Evolutionary conservation across 176 grass and related monocot genomes (phyloP).

Genomic region (Tillandsia fasciculata): DNA sequence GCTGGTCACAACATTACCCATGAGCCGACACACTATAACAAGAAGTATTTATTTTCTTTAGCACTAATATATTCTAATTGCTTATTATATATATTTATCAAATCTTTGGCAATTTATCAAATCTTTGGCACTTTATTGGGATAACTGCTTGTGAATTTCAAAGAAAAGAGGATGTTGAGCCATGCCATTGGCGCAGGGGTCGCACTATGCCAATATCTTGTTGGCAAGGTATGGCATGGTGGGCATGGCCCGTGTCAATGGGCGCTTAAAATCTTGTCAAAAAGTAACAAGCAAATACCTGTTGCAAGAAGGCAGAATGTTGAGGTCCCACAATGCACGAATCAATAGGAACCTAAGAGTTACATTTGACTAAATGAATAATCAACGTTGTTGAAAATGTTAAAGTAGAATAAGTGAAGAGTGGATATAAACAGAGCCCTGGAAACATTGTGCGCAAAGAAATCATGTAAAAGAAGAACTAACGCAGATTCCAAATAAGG

Average conservation of each 20-base stretch:
- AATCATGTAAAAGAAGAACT: no score
- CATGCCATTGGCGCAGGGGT: no score
- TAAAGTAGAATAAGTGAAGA: background rate
- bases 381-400: background rate
- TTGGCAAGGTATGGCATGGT: no score
- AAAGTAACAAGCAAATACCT: constrained; percentile 32
- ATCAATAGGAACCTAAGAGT: constrained; percentile 79
- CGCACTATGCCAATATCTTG: no score
- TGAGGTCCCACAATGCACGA: constrained; percentile 79
- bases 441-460: background rate
- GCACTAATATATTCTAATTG: no score
- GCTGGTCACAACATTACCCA: background rate
- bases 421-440: background rate
- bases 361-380: background rate
- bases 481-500: no score
- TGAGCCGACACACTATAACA: no score
- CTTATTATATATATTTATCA: no score
- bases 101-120: background rate
- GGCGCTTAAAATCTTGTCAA: background rate
- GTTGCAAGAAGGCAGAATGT: constrained; percentile 95
- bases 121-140: background rate
- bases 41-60: background rate
- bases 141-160: background rate
- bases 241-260: no score
- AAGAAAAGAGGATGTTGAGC: no score